Percentiles rank a stretch among this genome's conserved stretches.
These are phyloP conservation scores for Leishmania gerbilli DNA, from an alignment of 208 protist species.

Conservation along the genomic window DNA sequence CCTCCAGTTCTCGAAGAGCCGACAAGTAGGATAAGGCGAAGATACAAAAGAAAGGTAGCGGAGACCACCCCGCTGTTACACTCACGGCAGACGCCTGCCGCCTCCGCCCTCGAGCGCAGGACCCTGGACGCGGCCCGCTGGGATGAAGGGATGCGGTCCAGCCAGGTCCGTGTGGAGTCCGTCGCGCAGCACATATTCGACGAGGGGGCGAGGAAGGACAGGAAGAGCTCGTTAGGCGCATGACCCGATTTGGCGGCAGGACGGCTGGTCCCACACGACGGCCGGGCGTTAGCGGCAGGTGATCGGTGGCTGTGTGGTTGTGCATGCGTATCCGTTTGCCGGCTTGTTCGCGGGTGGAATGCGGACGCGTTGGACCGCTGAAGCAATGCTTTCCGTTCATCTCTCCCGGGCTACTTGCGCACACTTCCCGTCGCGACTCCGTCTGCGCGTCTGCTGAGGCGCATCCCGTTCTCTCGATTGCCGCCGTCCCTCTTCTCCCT, in stretches of 20 bases:
- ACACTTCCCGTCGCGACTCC: background rate
- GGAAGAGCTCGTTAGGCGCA: background rate
- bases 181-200: background rate
- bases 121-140: too few relatives aligned
- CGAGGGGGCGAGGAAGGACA: background rate
- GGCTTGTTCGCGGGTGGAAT: too few relatives aligned
- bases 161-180: too few relatives aligned
- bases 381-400: background rate
- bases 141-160: background rate
- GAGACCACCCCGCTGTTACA: too few relatives aligned
- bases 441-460: background rate
- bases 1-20: background rate
- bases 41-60: too few relatives aligned
- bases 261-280: background rate
- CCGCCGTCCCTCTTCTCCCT: background rate
- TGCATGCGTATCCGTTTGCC: background rate
- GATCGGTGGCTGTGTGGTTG: background rate
- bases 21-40: too few relatives aligned
- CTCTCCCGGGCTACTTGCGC: background rate
- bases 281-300: too few relatives aligned
- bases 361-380: too few relatives aligned
- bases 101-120: too few relatives aligned
- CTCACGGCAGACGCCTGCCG: too few relatives aligned
- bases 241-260: background rate
- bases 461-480: background rate